Conservation (phyloP, 805 yeast genomes). For the Saccharomycopsis schoenii region DNA sequence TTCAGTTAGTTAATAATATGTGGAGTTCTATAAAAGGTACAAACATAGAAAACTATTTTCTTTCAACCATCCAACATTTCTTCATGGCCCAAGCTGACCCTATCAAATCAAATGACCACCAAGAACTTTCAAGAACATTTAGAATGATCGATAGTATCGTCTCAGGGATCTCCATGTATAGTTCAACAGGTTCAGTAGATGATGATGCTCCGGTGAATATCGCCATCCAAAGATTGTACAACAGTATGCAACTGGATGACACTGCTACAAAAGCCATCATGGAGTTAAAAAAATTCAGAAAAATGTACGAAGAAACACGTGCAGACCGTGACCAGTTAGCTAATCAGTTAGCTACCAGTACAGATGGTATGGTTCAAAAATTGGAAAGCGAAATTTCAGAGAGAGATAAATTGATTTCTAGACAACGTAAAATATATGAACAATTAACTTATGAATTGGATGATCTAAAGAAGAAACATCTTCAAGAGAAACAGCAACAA, state of each 20-base stretch:
- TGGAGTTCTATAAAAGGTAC: conserved; percentile 50
- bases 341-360: conserved; percentile 45
- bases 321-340: conserved; percentile 44
- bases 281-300: conserved; percentile 38
- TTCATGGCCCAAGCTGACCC: conserved; percentile 42
- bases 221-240: conserved; percentile 53
- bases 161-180: conserved; percentile 39
- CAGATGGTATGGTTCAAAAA: conserved; percentile 53
- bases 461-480: conserved; percentile 27
- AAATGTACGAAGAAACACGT: conserved; percentile 33
- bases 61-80: conserved; percentile 57
- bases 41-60: conserved; percentile 47
- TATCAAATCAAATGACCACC: conserved; percentile 34
- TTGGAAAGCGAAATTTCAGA: conserved; percentile 50
- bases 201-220: conserved; percentile 50
- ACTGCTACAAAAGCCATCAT: conserved; percentile 54
- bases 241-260: conserved; percentile 65
- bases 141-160: conserved; percentile 46
- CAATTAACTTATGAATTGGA: conserved; percentile 32
- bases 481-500: conserved; percentile 63
- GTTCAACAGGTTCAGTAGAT: conserved; percentile 16
- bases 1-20: conserved; percentile 51
- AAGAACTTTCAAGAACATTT: conserved; percentile 40
- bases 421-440: conserved; percentile 44
- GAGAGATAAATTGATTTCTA: conserved; percentile 42